These are phyloP conservation scores for Podila verticillata DNA, from an alignment of 192 early-diverging fungal species.

Conservation along the genomic window DNA sequence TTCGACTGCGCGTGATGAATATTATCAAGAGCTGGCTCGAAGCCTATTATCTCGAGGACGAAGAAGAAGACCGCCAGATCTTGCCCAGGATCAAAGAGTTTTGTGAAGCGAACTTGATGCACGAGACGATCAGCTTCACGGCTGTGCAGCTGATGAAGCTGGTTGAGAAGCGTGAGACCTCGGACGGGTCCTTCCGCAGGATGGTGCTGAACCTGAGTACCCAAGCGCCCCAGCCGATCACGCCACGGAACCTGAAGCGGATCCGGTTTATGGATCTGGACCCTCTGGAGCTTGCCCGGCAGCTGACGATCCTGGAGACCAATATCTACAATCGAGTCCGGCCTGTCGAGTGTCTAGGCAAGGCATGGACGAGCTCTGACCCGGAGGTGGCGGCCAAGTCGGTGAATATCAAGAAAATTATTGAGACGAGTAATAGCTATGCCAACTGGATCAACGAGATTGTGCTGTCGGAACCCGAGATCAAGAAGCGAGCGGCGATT, in stretches of 20 bases:
- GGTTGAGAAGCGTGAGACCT: constrained; percentile 72
- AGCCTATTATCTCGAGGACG: constrained; percentile 82
- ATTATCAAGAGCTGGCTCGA: constrained; percentile 96
- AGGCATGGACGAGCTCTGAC: constrained; percentile 73
- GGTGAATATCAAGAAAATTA: constrained; percentile 90
- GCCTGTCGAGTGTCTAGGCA: constrained; percentile 67
- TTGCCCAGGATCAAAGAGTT: constrained; percentile 80
- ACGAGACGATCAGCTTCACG: constrained; percentile 71
- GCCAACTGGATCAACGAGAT: constrained; percentile 84
- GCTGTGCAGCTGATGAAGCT: constrained; percentile 74
- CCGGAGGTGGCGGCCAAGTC: constrained; percentile 71
- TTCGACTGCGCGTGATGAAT: constrained; percentile 94
- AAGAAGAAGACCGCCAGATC: constrained; percentile 67
- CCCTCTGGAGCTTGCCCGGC: constrained; percentile 89
- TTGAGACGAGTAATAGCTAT: constrained; percentile 77
- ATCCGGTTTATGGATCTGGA: constrained; percentile 87
- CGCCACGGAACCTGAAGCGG: constrained; percentile 78
- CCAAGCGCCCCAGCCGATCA: constrained; percentile 74
- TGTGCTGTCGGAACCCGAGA: constrained; percentile 84
- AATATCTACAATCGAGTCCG: constrained; percentile 80
- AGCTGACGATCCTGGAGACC: constrained; percentile 90
- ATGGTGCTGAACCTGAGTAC: constrained; percentile 66
- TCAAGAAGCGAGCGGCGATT: constrained; percentile 78
- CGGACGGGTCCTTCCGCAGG: constrained; percentile 62
- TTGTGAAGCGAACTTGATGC: constrained; percentile 74